Evolutionary conservation across 805 yeast species (phyloP).

Genomic region (Yarrowia bubula): DNA sequence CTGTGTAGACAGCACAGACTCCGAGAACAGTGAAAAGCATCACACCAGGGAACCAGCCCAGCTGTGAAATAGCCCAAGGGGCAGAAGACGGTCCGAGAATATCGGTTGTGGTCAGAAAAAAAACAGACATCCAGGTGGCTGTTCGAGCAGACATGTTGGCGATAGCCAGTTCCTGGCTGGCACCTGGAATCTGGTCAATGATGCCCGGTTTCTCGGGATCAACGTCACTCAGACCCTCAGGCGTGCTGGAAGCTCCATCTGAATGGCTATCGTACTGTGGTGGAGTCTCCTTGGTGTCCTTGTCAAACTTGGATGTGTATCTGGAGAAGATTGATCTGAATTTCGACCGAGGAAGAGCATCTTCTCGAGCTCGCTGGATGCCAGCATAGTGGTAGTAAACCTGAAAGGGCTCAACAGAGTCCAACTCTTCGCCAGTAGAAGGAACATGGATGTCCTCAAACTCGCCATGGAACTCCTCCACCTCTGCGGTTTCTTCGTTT

Average conservation of each 20-base stretch:
- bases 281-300: not conserved
- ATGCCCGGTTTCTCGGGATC: not conserved
- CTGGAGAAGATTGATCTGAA: not conserved
- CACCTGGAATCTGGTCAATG: not conserved
- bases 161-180: not conserved
- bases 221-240: constrained; percentile 1
- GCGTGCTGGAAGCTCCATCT: not conserved
- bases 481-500: not conserved
- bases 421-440: not conserved
- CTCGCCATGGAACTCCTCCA: not conserved
- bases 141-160: constrained; percentile 33
- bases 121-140: constrained; percentile 38
- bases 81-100: constrained; percentile 47
- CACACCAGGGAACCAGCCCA: constrained; percentile 47
- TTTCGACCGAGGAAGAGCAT: not conserved
- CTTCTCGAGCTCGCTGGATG: constrained; percentile 16
- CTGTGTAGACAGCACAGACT: constrained; percentile 43
- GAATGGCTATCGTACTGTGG: not conserved
- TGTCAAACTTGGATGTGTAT: not conserved
- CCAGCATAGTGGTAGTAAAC: constrained; percentile 2
- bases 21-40: constrained; percentile 44
- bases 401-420: constrained; percentile 5
- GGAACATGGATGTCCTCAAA: not conserved
- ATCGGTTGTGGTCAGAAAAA: constrained; percentile 47
- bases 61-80: constrained; percentile 45